Conservation (phyloP, 164 flowering plant genomes). For the Warburgia ugandensis region DNA sequence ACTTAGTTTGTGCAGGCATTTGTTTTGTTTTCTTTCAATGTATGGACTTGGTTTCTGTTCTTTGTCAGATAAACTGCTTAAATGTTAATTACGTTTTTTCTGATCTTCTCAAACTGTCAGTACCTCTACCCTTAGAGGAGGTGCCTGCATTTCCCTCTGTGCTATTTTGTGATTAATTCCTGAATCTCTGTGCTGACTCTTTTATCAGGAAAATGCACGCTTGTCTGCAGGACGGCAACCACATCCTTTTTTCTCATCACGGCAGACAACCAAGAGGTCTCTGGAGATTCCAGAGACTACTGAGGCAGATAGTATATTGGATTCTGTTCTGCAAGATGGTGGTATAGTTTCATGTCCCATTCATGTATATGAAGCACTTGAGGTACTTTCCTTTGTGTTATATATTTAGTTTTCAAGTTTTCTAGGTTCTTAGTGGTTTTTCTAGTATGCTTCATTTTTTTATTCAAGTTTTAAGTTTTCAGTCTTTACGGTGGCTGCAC, state of each 20-base stretch:
- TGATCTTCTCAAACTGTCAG: too few relatives aligned
- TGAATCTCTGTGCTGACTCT: not conserved
- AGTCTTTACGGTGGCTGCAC: not conserved
- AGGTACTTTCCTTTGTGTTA: conserved; percentile 32
- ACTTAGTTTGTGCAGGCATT: too few relatives aligned
- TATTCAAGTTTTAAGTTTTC: not conserved
- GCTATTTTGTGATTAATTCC: not conserved
- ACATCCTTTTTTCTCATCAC: conserved; percentile 76
- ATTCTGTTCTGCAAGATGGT: conserved; percentile 19
- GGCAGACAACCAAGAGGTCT: conserved; percentile 43
- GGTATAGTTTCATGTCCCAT: conserved; percentile 35
- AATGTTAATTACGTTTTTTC: too few relatives aligned
- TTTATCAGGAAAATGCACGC: conserved; percentile 72
- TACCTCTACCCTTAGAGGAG: too few relatives aligned
- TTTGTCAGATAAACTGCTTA: too few relatives aligned
- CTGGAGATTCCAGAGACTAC: conserved; percentile 22
- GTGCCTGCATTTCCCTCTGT: not conserved
- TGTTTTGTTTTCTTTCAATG: too few relatives aligned
- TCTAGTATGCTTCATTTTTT: not conserved
- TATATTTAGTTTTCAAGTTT: not conserved
- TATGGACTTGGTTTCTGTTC: too few relatives aligned
- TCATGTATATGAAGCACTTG: conserved; percentile 60
- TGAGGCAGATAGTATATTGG: conserved; percentile 25
- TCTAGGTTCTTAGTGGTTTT: not conserved
- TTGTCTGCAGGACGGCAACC: conserved; percentile 65